Percentiles rank a stretch among this genome's conserved stretches.
Evolutionary conservation across 306 rosid species (phyloP).

Genomic region (Senna siamea): DNA sequence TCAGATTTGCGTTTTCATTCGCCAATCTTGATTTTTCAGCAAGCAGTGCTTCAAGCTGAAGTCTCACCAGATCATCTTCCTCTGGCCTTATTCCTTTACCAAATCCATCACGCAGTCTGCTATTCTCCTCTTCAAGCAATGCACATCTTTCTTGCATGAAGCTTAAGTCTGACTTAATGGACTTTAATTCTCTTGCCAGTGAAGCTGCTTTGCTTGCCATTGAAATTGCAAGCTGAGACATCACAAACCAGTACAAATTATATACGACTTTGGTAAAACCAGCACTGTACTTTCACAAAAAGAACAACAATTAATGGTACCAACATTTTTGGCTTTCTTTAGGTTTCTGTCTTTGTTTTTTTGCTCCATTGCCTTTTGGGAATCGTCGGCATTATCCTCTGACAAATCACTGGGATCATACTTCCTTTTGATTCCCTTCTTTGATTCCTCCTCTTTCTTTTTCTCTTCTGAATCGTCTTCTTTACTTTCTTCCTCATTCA

Average conservation of each 20-base stretch:
- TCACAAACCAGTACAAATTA: conserved; percentile 8
- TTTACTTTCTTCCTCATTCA: conserved; percentile 45
- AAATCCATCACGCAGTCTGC: conserved; percentile 77
- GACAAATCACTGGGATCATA: conserved; percentile 53
- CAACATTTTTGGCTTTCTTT: conserved; percentile 82
- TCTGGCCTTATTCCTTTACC: conserved; percentile 75
- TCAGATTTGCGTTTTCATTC: conserved; percentile 78
- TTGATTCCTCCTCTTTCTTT: conserved; percentile 45
- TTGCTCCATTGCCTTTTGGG: conserved; percentile 45
- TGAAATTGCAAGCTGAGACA: conserved; percentile 72
- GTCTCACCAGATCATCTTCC: conserved; percentile 98
- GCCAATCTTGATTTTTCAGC: conserved; percentile 94
- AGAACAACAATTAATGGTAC: conserved; percentile 22
- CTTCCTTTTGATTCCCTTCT: conserved; percentile 73
- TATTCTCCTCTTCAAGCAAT: conserved; percentile 87
- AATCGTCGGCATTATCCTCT: conserved; percentile 54
- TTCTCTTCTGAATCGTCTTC: conserved; percentile 51
- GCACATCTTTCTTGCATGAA: conserved; percentile 81
- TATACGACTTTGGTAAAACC: no score
- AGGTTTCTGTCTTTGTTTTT: conserved; percentile 55
- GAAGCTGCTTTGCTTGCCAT: conserved; percentile 90
- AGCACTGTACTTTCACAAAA: no score
- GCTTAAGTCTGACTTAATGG: conserved; percentile 66
- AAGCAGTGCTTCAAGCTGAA: conserved; percentile 90
- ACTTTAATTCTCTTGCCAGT: conserved; percentile 80